Evolutionary conservation across 805 yeast genomes (phyloP).

Genomic region (Alloascoidea africana): DNA sequence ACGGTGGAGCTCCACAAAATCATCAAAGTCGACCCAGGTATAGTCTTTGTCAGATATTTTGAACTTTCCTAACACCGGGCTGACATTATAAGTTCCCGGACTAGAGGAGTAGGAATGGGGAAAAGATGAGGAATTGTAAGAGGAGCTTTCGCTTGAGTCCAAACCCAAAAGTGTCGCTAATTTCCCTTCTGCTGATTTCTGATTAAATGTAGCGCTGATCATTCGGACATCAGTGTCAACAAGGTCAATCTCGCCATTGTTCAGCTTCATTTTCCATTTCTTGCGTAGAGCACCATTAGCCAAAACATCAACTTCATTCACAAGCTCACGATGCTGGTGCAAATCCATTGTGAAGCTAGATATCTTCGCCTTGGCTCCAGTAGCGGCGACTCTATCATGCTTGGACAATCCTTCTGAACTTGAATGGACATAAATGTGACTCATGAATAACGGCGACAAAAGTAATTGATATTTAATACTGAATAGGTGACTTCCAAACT

Average conservation of each 20-base stretch:
- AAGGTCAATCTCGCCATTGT: slow-evolving; percentile 57
- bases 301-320: slow-evolving; percentile 6
- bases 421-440: slow-evolving; percentile 45
- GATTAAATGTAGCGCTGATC: slow-evolving; percentile 47
- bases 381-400: slow-evolving; percentile 20
- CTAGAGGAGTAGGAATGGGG: slow-evolving; percentile 9
- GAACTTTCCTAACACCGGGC: slow-evolving; percentile 11
- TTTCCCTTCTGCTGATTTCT: slow-evolving; percentile 29
- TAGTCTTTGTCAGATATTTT: slow-evolving; percentile 18
- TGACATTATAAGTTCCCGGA: slow-evolving; percentile 10
- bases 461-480: slow-evolving; percentile 71
- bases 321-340: slow-evolving; percentile 23
- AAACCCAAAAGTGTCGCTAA: slow-evolving; percentile 14
- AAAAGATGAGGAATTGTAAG: slow-evolving; percentile 4
- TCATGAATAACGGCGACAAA: slow-evolving; percentile 55
- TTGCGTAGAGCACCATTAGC: slow-evolving; percentile 5
- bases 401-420: slow-evolving; percentile 13
- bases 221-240: slow-evolving; percentile 55
- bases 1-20: slow-evolving; percentile 52
- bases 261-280: slow-evolving; percentile 38
- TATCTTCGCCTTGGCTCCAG: slow-evolving; percentile 41
- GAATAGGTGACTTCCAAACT: slow-evolving; percentile 59
- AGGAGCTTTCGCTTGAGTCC: slow-evolving; percentile 8
- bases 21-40: slow-evolving; percentile 64
- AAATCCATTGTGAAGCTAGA: slow-evolving; percentile 30